A percentile compares a stretch with the other conserved stretches of the same genome.
phyloP scores from a whole-genome alignment of 768 basidiomycete species.

The Lentinus brumalis region DNA sequence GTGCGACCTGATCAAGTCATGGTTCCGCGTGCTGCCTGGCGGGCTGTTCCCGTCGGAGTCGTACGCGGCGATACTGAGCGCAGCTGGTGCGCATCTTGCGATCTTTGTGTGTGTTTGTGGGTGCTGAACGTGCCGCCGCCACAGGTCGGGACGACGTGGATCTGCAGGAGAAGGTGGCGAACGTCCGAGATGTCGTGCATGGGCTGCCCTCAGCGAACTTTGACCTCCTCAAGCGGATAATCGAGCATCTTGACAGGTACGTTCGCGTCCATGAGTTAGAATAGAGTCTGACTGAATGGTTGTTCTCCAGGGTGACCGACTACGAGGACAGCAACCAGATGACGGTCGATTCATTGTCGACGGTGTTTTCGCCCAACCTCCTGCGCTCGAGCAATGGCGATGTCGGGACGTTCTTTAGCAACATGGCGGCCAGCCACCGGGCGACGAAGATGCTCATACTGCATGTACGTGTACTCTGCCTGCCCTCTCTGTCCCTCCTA shows the following conservation, averaged over 20 bases:
- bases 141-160: constrained; percentile 53
- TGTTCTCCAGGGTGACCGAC: constrained; percentile 68
- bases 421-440: constrained; percentile 78
- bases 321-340: constrained; percentile 89
- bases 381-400: constrained; percentile 78
- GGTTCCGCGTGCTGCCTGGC: constrained; percentile 83
- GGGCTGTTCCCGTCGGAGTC: constrained; percentile 72
- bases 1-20: constrained; percentile 81
- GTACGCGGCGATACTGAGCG: constrained; percentile 70
- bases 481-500: not conserved
- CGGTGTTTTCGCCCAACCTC: constrained; percentile 84
- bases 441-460: constrained; percentile 77
- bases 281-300: not conserved
- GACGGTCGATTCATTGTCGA: constrained; percentile 83
- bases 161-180: constrained; percentile 62
- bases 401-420: constrained; percentile 74
- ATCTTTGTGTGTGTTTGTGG: not conserved
- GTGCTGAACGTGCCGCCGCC: not conserved
- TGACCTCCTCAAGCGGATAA: constrained; percentile 74
- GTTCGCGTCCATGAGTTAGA: constrained; percentile 18
- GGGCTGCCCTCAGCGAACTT: constrained; percentile 73
- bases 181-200: constrained; percentile 69
- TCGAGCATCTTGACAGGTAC: constrained; percentile 82
- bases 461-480: constrained; percentile 54
- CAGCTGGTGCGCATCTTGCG: constrained; percentile 52